These are phyloP conservation scores for Cokeromyces recurvatus DNA, from an alignment of 371 early-diverging fungal species.

Conservation along the genomic window DNA sequence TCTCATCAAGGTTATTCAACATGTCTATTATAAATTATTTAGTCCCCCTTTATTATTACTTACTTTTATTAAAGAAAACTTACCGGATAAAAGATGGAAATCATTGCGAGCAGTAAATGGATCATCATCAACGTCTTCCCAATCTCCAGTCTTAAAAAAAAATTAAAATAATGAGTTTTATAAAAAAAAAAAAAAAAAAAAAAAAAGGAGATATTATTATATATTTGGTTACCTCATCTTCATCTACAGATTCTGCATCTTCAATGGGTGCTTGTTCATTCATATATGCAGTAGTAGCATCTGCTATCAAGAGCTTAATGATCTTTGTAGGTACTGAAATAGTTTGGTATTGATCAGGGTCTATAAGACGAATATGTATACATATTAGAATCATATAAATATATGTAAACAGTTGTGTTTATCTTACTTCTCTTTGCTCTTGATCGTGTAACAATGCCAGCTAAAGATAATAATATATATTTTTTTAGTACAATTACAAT, in stretches of 20 bases:
- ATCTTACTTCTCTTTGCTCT: constrained; percentile 47
- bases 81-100: constrained; percentile 44
- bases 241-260: constrained; percentile 40
- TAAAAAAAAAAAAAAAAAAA: too few species aligned
- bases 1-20: constrained; percentile 48
- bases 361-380: constrained; percentile 26
- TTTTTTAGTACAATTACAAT: too few species aligned
- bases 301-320: constrained; percentile 73
- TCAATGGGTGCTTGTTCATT: constrained; percentile 37
- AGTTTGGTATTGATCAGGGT: constrained; percentile 73
- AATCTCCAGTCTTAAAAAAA: constrained; percentile 39
- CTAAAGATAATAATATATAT: neutral
- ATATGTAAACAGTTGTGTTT: too few species aligned
- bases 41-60: too few species aligned
- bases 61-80: constrained; percentile 10
- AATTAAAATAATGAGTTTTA: too few species aligned
- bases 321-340: constrained; percentile 81
- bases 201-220: too few species aligned
- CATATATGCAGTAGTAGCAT: constrained; percentile 58
- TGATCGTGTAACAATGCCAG: constrained; percentile 57
- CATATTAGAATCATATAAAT: too few species aligned
- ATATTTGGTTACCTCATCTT: constrained; percentile 33
- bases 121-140: constrained; percentile 58
- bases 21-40: constrained; percentile 21
- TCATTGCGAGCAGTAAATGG: constrained; percentile 39